A percentile compares a stretch with the other conserved stretches of the same genome.
phyloP scores from a whole-genome alignment of 179 eudicot species.

The Spergularia azorica region DNA sequence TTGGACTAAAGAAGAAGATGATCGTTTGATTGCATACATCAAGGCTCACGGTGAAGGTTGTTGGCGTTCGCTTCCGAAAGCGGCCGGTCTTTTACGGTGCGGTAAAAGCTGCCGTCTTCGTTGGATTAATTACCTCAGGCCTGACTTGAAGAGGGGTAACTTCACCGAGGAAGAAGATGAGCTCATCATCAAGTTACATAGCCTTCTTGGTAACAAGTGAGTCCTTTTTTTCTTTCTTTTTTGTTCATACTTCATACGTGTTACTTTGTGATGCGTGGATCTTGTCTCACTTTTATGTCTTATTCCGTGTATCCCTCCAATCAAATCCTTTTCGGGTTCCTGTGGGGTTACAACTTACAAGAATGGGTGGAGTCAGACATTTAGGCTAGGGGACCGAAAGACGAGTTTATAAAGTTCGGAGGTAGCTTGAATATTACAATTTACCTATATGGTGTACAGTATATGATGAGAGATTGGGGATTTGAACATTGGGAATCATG shows the following conservation, averaged over 20 bases:
- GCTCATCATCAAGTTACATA: conserved; percentile 25
- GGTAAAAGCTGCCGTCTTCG: conserved; percentile 30
- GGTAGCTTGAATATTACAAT: too few relatives aligned
- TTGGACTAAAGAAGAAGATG: conserved; percentile 24
- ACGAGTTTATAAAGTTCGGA: too few relatives aligned
- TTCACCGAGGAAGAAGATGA: conserved; percentile 26
- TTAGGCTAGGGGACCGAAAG: too few relatives aligned
- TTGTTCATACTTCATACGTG: too few relatives aligned
- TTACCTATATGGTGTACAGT: not conserved
- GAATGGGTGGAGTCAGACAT: too few relatives aligned
- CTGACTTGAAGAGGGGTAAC: conserved; percentile 24
- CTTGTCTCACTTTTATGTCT: too few relatives aligned
- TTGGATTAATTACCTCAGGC: conserved; percentile 27
- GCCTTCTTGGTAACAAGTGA: conserved; percentile 30
- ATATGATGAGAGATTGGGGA: not conserved
- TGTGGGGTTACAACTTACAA: too few relatives aligned
- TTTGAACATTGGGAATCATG: not conserved
- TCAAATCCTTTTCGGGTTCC: too few relatives aligned
- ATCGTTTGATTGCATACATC: conserved; percentile 16
- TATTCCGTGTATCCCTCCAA: too few relatives aligned
- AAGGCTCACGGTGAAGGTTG: conserved; percentile 23
- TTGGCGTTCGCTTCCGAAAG: conserved; percentile 24
- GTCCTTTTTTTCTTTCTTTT: not conserved
- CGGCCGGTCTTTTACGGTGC: conserved; percentile 20
- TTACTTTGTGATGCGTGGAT: too few relatives aligned